Conservation (phyloP, 2,329 filamentous ascomycete genomes). For the Cadophora gregata region DNA sequence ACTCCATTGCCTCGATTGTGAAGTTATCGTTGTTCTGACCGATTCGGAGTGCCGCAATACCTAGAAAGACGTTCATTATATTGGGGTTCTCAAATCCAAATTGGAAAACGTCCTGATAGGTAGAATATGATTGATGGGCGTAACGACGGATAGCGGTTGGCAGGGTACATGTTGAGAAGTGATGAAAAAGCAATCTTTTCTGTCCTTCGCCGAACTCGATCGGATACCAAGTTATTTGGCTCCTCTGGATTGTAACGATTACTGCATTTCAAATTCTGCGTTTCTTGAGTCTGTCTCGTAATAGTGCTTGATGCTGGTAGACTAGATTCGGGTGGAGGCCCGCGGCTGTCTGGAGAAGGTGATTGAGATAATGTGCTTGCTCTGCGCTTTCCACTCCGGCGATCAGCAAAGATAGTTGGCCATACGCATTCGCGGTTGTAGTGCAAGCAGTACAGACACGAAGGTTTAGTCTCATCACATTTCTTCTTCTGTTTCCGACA, state of each 20-base stretch:
- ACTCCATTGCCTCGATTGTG: background rate
- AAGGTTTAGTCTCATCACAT: slow-evolving; percentile 4
- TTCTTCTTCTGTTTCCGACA: slow-evolving; percentile 10
- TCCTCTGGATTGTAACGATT: background rate
- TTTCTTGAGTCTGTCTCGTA: background rate
- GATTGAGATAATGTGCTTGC: background rate
- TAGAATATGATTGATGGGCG: slow-evolving; percentile 1
- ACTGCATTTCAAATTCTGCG: background rate
- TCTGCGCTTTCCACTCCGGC: background rate
- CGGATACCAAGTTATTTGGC: background rate
- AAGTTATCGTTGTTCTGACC: slow-evolving; percentile 1
- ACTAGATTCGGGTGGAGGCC: background rate
- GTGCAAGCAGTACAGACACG: background rate
- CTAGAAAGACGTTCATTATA: slow-evolving; percentile 5
- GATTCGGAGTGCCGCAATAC: background rate
- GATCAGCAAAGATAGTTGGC: slow-evolving; percentile 2
- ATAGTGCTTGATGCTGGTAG: background rate
- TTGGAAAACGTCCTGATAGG: background rate
- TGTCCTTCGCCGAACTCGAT: background rate
- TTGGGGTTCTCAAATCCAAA: background rate
- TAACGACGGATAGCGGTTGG: background rate
- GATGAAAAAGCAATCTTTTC: slow-evolving; percentile 5
- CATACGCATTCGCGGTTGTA: slow-evolving; percentile 4
- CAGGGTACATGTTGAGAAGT: slow-evolving; percentile 6
- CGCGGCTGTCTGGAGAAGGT: background rate